Evolutionary conservation across 129 eudicot species (phyloP).

Genomic region (Flaveria sonorensis): DNA sequence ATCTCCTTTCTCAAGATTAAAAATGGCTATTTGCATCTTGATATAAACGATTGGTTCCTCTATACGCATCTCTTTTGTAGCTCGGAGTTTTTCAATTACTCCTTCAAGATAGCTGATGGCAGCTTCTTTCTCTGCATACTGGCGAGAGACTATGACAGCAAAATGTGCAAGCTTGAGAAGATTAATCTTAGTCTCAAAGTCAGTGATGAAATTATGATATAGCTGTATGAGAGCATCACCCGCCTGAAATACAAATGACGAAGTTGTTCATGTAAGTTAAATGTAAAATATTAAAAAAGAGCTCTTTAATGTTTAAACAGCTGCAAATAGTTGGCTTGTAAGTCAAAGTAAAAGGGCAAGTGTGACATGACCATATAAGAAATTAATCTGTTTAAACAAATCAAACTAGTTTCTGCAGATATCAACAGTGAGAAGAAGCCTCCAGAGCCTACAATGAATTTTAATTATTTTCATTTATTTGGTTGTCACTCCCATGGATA

Average conservation of each 20-base stretch:
- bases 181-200: constrained; percentile 94
- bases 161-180: constrained; percentile 97
- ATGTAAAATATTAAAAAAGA: neutral
- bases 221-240: constrained; percentile 95
- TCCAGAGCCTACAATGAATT: neutral
- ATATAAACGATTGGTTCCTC: too few species aligned
- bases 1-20: too few species aligned
- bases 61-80: too few species aligned
- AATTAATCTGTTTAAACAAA: neutral
- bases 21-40: too few species aligned
- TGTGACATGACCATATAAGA: neutral
- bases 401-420: neutral
- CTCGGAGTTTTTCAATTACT: too few species aligned
- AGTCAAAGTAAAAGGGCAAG: neutral
- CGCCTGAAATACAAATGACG: constrained; percentile 51
- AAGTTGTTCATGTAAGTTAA: constrained; percentile 11
- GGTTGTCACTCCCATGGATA: neutral
- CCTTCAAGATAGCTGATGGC: too few species aligned
- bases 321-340: neutral
- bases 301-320: neutral
- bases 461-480: neutral
- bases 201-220: constrained; percentile 82
- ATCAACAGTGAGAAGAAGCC: neutral
- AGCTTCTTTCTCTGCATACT: constrained; percentile 27
- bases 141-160: constrained; percentile 87